These are phyloP conservation scores for Periconia macrospinosa DNA, from an alignment of 2,329 filamentous ascomycete species.

Conservation along the genomic window DNA sequence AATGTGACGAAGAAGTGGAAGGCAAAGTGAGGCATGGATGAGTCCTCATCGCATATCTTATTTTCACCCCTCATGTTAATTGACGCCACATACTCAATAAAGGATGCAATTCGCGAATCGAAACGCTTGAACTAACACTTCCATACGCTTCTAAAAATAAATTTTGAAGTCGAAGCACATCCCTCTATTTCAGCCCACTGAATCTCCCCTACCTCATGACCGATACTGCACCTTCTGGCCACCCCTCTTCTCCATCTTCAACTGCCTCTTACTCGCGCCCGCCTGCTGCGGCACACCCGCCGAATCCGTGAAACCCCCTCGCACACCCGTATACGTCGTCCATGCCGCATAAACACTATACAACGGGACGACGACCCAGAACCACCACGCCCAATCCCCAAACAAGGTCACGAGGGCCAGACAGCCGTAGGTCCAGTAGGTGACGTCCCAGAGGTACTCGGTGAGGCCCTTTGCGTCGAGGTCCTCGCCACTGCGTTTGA, in stretches of 20 bases:
- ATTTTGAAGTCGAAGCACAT: background rate
- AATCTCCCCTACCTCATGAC: constrained; percentile 20
- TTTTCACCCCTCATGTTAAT: too few relatives aligned
- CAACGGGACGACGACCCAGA: constrained; percentile 55
- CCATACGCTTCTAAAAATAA: too few relatives aligned
- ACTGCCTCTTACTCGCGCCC: constrained; percentile 50
- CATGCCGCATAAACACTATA: constrained; percentile 51
- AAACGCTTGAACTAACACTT: too few relatives aligned
- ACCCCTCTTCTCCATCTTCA: constrained; percentile 56
- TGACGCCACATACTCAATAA: too few relatives aligned
- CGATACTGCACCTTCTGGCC: constrained; percentile 53
- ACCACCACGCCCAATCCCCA: constrained; percentile 78
- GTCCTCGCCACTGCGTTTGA: constrained; percentile 82
- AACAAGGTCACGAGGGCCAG: constrained; percentile 72
- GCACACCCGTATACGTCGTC: constrained; percentile 50
- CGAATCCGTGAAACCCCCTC: constrained; percentile 46
- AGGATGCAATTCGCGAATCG: too few relatives aligned
- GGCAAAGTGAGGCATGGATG: too few relatives aligned
- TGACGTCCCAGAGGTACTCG: constrained; percentile 96
- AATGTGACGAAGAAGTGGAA: too few relatives aligned
- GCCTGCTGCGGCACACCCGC: constrained; percentile 43
- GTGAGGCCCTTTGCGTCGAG: constrained; percentile 85
- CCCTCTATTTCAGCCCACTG: background rate
- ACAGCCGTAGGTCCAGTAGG: constrained; percentile 91
- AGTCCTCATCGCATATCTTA: too few relatives aligned